Evolutionary conservation across 2,329 filamentous ascomycete species (phyloP).

Genomic region (Colletotrichum somersetense): DNA sequence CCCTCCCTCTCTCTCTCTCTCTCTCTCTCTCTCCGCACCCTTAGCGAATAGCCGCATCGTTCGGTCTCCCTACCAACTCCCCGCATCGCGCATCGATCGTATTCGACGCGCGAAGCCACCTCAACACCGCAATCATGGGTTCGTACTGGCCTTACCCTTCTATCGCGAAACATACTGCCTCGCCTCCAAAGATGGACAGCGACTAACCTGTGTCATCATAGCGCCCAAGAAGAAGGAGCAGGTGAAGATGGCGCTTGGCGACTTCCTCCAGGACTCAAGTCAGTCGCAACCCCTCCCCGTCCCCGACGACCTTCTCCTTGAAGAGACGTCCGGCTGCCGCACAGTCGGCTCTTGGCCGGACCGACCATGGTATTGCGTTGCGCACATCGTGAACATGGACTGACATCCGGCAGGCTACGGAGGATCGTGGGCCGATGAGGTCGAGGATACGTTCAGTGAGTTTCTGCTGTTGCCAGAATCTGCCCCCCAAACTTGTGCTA

Average conservation of each 20-base stretch:
- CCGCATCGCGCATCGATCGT: constrained; percentile 51
- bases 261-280: constrained; percentile 95
- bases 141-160: constrained; percentile 47
- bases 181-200: constrained; percentile 11
- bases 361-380: background rate
- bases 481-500: constrained; percentile 43
- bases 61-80: constrained; percentile 28
- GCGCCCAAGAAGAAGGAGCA: constrained; percentile 93
- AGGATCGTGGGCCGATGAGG: constrained; percentile 99
- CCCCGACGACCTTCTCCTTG: constrained; percentile 28
- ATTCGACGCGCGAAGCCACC: constrained; percentile 61
- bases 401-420: constrained; percentile 59
- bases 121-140: constrained; percentile 72
- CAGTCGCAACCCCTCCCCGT: constrained; percentile 58
- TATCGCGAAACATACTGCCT: background rate
- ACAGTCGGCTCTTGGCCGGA: constrained; percentile 47
- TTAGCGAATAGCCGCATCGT: constrained; percentile 36
- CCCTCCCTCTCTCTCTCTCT: constrained; percentile 9
- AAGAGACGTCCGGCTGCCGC: constrained; percentile 13
- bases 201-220: constrained; percentile 54
- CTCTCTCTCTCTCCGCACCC: constrained; percentile 32
- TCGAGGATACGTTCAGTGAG: constrained; percentile 89
- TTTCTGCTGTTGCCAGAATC: constrained; percentile 43
- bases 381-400: constrained; percentile 24
- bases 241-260: constrained; percentile 97